Conservation (phyloP, 768 basidiomycete genomes). For the Amanita jacksonii region DNA sequence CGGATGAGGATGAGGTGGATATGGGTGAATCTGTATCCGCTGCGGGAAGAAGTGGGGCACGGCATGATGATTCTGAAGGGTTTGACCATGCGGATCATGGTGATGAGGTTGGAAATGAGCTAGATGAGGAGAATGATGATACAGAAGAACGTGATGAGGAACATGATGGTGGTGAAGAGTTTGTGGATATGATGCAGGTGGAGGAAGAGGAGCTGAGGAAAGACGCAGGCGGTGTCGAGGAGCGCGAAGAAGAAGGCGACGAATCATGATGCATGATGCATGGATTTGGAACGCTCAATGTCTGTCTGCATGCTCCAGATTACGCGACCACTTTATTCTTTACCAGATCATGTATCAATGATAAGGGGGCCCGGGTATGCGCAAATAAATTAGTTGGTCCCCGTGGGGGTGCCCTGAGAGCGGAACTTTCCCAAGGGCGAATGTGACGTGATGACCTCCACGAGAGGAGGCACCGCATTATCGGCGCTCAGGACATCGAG, state of each 20-base stretch:
- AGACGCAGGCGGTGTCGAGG: conserved; percentile 31
- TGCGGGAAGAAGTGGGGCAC: conserved; percentile 22
- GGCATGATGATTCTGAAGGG: conserved; percentile 20
- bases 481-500: too few species aligned
- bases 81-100: conserved; percentile 10
- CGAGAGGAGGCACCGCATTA: too few species aligned
- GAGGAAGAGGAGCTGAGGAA: conserved; percentile 33
- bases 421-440: too few species aligned
- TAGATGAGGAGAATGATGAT: conserved; percentile 25
- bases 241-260: conserved; percentile 10
- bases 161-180: conserved; percentile 27
- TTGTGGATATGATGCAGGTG: conserved; percentile 31
- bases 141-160: conserved; percentile 24
- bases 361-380: too few species aligned
- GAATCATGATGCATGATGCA: too few species aligned
- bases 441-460: too few species aligned
- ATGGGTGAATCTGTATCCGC: conserved; percentile 11
- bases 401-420: too few species aligned
- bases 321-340: too few species aligned
- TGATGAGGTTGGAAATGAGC: conserved; percentile 14
- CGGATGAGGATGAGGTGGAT: conserved; percentile 12
- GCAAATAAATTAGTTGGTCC: too few species aligned
- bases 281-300: too few species aligned
- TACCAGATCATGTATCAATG: too few species aligned
- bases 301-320: too few species aligned